Conservation (phyloP, 495 filamentous ascomycete genomes). For the Schizothecium vesticola region DNA sequence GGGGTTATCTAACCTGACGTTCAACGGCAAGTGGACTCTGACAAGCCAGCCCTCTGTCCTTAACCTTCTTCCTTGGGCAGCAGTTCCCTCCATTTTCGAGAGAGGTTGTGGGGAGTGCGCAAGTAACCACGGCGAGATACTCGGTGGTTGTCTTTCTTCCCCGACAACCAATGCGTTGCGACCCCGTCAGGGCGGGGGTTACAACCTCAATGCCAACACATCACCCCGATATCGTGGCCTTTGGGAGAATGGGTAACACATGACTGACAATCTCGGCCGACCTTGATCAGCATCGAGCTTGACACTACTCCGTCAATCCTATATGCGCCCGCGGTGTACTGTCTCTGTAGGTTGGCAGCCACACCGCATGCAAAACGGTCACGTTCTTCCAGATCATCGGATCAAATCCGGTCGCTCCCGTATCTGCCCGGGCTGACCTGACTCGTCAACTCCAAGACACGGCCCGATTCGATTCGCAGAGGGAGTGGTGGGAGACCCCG, state of each 20-base stretch:
- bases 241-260: not conserved
- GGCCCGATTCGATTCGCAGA: not conserved
- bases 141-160: not conserved
- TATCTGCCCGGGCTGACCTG: not conserved
- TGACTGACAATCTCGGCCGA: not conserved
- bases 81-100: not conserved
- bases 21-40: not conserved
- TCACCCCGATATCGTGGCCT: not conserved
- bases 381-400: slow-evolving; percentile 12
- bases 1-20: not conserved
- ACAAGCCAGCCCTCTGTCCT: not conserved
- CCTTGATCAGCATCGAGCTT: not conserved
- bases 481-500: not conserved
- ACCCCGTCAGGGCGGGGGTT: not conserved
- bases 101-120: not conserved
- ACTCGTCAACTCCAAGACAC: not conserved
- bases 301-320: not conserved
- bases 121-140: not conserved
- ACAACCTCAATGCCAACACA: not conserved
- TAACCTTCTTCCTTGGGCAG: not conserved
- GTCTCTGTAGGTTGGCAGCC: not conserved
- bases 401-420: slow-evolving; percentile 8
- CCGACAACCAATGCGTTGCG: not conserved
- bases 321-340: not conserved
- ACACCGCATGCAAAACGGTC: slow-evolving; percentile 10